These are phyloP conservation scores for Papiliotrema terrestris DNA, from an alignment of 1,284 basidiomycete genomes.

Conservation along the genomic window DNA sequence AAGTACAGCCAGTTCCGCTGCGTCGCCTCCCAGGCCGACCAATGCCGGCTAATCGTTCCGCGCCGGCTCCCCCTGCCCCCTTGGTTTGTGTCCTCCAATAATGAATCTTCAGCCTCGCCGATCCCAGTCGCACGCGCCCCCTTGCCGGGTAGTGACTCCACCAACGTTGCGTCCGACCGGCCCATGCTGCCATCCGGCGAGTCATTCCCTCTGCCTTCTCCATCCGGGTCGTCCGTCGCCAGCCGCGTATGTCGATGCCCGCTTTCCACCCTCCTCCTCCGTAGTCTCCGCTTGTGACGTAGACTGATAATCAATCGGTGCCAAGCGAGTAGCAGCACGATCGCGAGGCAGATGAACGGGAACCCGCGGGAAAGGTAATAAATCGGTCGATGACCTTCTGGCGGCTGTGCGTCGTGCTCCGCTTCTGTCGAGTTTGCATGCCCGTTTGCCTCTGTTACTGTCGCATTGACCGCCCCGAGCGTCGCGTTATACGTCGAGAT, in stretches of 20 bases:
- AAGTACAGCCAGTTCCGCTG: conserved; percentile 23
- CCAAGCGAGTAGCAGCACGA: conserved; percentile 5
- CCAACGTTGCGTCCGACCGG: too few species aligned
- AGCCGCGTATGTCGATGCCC: background rate
- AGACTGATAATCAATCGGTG: background rate
- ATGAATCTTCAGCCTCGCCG: too few species aligned
- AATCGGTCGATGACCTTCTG: background rate
- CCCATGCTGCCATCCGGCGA: too few species aligned
- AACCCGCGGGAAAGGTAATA: conserved; percentile 1
- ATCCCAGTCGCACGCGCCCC: too few species aligned
- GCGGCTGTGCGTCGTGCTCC: too few species aligned
- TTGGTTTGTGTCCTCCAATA: too few species aligned
- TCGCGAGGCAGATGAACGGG: background rate
- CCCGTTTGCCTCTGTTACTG: too few species aligned
- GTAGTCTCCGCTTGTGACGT: background rate
- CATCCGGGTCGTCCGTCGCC: background rate
- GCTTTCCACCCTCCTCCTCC: background rate
- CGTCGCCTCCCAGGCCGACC: background rate
- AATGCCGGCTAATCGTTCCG: background rate
- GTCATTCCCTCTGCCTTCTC: background rate
- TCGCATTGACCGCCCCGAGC: too few species aligned
- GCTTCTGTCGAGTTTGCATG: too few species aligned
- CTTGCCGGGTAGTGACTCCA: too few species aligned
- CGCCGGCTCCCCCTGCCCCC: background rate
- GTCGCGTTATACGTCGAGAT: too few species aligned